Base-by-base conservation (phyloP, 2,329 filamentous ascomycete genomes). In the Fusarium robinianum region DNA sequence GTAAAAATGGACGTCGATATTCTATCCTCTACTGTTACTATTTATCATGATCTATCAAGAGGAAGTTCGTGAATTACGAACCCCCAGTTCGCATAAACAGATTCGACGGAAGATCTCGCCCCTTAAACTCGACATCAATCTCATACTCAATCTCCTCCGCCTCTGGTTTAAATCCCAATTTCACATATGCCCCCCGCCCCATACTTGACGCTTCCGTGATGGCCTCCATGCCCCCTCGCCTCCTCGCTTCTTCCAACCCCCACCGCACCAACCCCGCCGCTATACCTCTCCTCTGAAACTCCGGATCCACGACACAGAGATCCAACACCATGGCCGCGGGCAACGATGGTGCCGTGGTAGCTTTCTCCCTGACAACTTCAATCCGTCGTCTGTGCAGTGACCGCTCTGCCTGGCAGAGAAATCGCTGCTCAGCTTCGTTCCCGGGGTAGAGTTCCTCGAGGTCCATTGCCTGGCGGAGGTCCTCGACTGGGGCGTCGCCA, bases 301-400 rank as follows among this genome's bases (percentile, higher is more conserved):
- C 64, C 1, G 79, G 79, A 46, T 81, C 70, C 5, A 81, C 78
- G 11, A 65, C 73, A 46, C 77, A 79, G 3, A 77, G 49, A 40
- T 78, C 73, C 41, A 83, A 65, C 1, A 71, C 71, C 57, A 81
- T 72, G 3, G 75, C 65, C 0, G 78, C 72, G 0, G 78, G 76
- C 3, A 65, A 67, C 3, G 57, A 52, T n/a, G n/a, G n/a, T n/a
- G n/a, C n/a, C 2, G 63, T 63, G 1, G 33, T 37, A 3, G 68
- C 66, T 34, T 74, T 75, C 36, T 72, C 66, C 40, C 62, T 63
- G 21, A 74, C 64, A 3, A 72, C 64, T 36, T 72, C 68, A 8
- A 70, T 60, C 8, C 77, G 72, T 1, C 67, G 68, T 46, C 62
- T 67, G 54, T 71, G 67, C 5, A 83, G 65, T 3, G 73, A 74